Conservation (phyloP, 192 early-diverging fungal genomes). For the Mortierella antarctica region DNA sequence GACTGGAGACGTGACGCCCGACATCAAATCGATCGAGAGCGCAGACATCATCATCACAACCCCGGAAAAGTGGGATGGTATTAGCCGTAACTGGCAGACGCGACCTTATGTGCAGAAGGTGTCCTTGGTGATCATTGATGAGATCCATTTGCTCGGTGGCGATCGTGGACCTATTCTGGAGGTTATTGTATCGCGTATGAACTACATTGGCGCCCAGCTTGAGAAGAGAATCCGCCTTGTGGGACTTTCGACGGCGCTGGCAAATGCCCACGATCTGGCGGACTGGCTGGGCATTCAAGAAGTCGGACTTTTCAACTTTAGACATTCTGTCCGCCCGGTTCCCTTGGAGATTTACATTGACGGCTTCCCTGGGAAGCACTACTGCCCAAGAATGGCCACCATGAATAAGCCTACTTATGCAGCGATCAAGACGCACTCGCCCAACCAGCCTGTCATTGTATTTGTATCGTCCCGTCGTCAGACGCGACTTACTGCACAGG, state of each 20-base stretch:
- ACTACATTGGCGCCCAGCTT: constrained; percentile 90
- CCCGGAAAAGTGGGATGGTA: constrained; percentile 99
- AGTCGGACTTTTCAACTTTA: constrained; percentile 95
- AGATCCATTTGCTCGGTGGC: constrained; percentile 96
- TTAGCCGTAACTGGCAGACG: constrained; percentile 93
- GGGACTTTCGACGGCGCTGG: constrained; percentile 95
- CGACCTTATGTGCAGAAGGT: constrained; percentile 90
- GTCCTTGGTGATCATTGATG: constrained; percentile 95
- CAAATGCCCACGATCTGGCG: constrained; percentile 94
- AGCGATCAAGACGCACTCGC: constrained; percentile 95
- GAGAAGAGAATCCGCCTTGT: constrained; percentile 87
- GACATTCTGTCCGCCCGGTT: constrained; percentile 96
- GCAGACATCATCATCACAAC: constrained; percentile 99
- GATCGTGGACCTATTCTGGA: constrained; percentile 98
- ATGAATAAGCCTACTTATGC: constrained; percentile 99
- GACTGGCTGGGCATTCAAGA: constrained; percentile 95
- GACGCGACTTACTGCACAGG: constrained; percentile 95
- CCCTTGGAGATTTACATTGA: constrained; percentile 98
- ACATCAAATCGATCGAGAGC: constrained; percentile 82
- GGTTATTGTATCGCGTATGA: constrained; percentile 98
- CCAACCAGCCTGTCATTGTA: constrained; percentile 92
- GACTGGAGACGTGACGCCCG: constrained; percentile 96
- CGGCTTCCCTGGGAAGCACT: constrained; percentile 95
- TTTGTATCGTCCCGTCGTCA: constrained; percentile 99
- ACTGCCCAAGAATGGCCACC: constrained; percentile 97